Base-by-base conservation (phyloP, 192 early-diverging fungal genomes). In the Radiomyces spectabilis region DNA sequence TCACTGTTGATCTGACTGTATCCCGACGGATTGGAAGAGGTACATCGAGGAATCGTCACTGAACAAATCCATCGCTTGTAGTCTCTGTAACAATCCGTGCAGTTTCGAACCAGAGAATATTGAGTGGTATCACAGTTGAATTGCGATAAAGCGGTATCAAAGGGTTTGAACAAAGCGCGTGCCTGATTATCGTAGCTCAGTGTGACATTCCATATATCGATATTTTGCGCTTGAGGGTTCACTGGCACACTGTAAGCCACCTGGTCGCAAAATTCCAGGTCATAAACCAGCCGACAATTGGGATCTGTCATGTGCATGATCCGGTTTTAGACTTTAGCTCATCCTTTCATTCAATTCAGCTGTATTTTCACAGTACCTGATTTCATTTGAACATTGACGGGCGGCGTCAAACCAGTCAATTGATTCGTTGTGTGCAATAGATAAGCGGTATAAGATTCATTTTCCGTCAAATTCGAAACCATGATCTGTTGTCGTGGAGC, bases 61-160 rank as follows among this genome's bases (percentile, higher is more conserved):
- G 70, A 43, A 26, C 80, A 82, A 12, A 82, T 55, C 80, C 80
- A 82, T 13, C 71, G 56, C 41, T 76, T 76, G 37, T 82, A 82
- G 41, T 73, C 74, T 6, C 51, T 52, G 9, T 42, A 38, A 55
- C 80, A 82, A 49, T 82, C 80, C 21, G 54, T 63, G 41, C 80
- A 82, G 33, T 73, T 75, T 15, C 75, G 66, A 15, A 79, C 67
- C 34, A 82, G 63, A 3, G 80, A 82, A 41, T 79, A 82, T 34
- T 72, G 61, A 1, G 80, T 68, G 3, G 54, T 56, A 1, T 73
- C 33, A 47, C 80, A 82, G 41, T 76, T 68, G 54, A 70, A 82
- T 44, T 79, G 77, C 0, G 26, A 53, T 10, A 82, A 29, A 4
- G 75, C 71, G 8, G 59, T 57, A 0, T 47, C 51, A 59, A 79